Base-by-base conservation (phyloP, 2,329 filamentous ascomycete genomes). In the Emmonsiellopsis sp. region DNA sequence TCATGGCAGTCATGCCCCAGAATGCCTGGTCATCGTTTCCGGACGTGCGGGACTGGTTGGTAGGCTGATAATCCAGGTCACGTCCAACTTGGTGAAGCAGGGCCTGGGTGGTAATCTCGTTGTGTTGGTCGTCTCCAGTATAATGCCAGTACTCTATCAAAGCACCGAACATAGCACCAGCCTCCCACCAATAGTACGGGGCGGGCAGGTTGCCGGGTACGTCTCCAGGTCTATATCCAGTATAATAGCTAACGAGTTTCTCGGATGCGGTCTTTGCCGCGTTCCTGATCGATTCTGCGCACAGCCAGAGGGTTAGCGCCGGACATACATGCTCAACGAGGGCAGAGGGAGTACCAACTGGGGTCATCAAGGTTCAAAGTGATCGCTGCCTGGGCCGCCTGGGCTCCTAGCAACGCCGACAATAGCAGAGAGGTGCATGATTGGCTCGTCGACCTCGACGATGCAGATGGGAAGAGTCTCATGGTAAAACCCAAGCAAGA, bases 131-230 rank as follows among this genome's bases (percentile, higher is more conserved):
- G 64, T 91, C 86, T 11, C 82, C 83, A 0, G 87, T 90, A 64
- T 87, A 87, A 64, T 85, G 86, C 86, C 86, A 92, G 67, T 92
- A 92, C 61, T 92, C 85, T 53, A 92, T 74, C 58, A 92, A 73
- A 2, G 84, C 75, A 56, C 61, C 62, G 47, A 67, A 69, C 60
- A 70, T 67, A 21, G 66, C 67, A 32, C 66, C 66, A 5, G 64
- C 68, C 53, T 68, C 64, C 68, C 68, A 70, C 68, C 67, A 70
- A 54, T 65, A 68, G 57, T 68, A 69, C 5, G 67, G 65, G 32
- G 60, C 62, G 3, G 65, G 66, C 32, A 70, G 55, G 27, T 65
- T 62, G 3, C 66, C 67, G 9, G 66, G 63, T 5, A 61, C 57
- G 50, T 66, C 58, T 21, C 67, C 68, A 2, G 63, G 60, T 31